phyloP scores from a whole-genome alignment of 208 protist species.

The Paratrypanosoma confusum region DNA sequence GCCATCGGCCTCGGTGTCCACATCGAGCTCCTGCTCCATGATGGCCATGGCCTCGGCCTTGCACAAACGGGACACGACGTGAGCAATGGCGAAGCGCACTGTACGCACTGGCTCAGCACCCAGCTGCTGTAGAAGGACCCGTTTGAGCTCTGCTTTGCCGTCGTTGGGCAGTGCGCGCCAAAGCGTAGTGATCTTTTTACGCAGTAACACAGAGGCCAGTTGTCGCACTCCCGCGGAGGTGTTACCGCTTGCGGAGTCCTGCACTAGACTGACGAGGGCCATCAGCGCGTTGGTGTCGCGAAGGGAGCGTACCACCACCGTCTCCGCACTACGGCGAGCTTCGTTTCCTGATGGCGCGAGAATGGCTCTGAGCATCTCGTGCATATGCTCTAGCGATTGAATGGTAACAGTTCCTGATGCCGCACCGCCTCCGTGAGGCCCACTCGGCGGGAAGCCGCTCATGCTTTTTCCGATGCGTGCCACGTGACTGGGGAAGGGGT shows the following conservation, averaged over 20 bases:
- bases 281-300: slow-evolving; percentile 23
- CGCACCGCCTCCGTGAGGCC: too few species aligned
- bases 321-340: slow-evolving; percentile 51
- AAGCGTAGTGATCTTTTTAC: slow-evolving; percentile 61
- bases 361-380: slow-evolving; percentile 36
- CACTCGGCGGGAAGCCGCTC: too few species aligned
- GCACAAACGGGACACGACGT: slow-evolving; percentile 61
- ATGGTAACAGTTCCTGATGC: too few species aligned
- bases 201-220: slow-evolving; percentile 70
- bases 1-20: slow-evolving; percentile 1
- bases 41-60: slow-evolving; percentile 52
- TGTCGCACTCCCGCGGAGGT: slow-evolving; percentile 49
- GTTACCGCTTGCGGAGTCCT: slow-evolving; percentile 15
- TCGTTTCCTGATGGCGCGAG: slow-evolving; percentile 45
- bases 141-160: slow-evolving; percentile 35
- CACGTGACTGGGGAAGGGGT: too few species aligned
- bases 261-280: slow-evolving; percentile 40
- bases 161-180: slow-evolving; percentile 39
- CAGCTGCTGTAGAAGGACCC: slow-evolving; percentile 53
- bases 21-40: slow-evolving; percentile 15
- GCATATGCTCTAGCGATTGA: slow-evolving; percentile 28
- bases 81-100: slow-evolving; percentile 70
- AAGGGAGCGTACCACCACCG: slow-evolving; percentile 26
- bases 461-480: too few species aligned
- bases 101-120: slow-evolving; percentile 36